Evolutionary conservation across 106 monocot species (phyloP).

Genomic region (Narthecium ossifragum): DNA sequence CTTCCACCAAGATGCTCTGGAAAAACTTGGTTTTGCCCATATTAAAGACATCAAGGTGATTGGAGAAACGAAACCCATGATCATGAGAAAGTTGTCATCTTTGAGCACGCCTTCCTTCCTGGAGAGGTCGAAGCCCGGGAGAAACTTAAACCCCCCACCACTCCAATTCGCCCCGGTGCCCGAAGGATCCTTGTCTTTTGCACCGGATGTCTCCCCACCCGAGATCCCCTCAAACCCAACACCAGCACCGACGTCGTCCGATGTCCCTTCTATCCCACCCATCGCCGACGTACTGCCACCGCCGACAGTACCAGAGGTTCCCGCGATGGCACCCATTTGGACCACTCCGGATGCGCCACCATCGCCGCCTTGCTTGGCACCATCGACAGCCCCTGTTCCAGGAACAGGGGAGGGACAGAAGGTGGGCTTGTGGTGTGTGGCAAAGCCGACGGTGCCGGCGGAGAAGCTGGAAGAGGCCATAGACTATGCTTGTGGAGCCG

Average conservation of each 20-base stretch:
- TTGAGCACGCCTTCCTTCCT: conserved; percentile 2
- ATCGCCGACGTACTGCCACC: conserved; percentile 19
- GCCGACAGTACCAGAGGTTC: neutral
- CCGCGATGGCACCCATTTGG: conserved; percentile 1
- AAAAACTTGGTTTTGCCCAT: conserved; percentile 6
- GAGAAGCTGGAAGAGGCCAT: conserved; percentile 6
- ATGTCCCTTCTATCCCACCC: neutral
- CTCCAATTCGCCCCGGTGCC: conserved; percentile 19
- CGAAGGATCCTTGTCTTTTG: conserved; percentile 22
- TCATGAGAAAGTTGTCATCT: conserved; percentile 25
- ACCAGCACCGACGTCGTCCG: conserved; percentile 2
- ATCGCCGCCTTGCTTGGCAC: neutral
- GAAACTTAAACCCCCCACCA: too few species aligned
- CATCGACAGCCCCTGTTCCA: too few species aligned
- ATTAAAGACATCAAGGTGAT: neutral
- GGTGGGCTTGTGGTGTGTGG: conserved; percentile 21
- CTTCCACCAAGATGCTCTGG: conserved; percentile 3
- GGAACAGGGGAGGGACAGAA: conserved; percentile 6
- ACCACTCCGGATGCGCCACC: conserved; percentile 1
- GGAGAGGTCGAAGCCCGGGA: conserved; percentile 3
- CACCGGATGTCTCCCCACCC: conserved; percentile 20
- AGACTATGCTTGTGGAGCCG: conserved; percentile 1
- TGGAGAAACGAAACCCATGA: neutral
- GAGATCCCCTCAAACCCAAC: conserved; percentile 15
- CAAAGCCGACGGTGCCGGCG: conserved; percentile 2